Base-by-base conservation (phyloP, 177 flowering plant species). In the Vitis hybrid region DNA sequence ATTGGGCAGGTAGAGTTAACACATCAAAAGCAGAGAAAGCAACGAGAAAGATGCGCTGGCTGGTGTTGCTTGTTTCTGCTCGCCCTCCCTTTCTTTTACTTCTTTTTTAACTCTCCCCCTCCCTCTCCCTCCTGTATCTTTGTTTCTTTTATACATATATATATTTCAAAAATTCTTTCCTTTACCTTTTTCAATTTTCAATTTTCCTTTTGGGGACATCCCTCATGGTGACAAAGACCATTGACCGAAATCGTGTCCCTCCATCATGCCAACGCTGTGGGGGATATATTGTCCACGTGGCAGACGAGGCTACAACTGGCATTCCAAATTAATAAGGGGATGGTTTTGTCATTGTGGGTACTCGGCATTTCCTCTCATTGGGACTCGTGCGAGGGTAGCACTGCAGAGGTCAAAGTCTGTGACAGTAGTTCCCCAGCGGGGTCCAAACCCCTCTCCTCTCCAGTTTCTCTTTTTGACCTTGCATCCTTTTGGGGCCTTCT, bases 11-110 rank as follows among this genome's bases (percentile, higher is more conserved):
- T 22, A 50, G 66, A 16, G 68, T 45, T 63, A 50, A 19, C 66
- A 39, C 86, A 81, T 85, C 69, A 83, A 85, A 85, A 83, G 86
- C 14, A 79, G 86, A 79, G 86, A 84, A 83, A 84, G 85, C 76
- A 50, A 50, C 9, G 71, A 66, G 63, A 78, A 77, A 80, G 83
- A 79, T 73, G 77, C 67, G 45, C 45, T 39, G 45, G 66, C 67
- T 77, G 73, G 26, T 75, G 74, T 68, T 75, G 71, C 71, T 78
- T 75, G 68, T 80, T 80, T 71, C 69, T 68, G 58, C 71, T 76
- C 53, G 45, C 73, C 54, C 67, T 45, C 57, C 66, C 39, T 66
- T 55, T 68, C 59, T 49, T 68, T 65, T 72, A 13, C 48, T 58
- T 31, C 34, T 55, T 39, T 39, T 39, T 39, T 6, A 39, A 39